Evolutionary conservation across 2,329 filamentous ascomycete species (phyloP).

Genomic region (Sporothrix curviconia): DNA sequence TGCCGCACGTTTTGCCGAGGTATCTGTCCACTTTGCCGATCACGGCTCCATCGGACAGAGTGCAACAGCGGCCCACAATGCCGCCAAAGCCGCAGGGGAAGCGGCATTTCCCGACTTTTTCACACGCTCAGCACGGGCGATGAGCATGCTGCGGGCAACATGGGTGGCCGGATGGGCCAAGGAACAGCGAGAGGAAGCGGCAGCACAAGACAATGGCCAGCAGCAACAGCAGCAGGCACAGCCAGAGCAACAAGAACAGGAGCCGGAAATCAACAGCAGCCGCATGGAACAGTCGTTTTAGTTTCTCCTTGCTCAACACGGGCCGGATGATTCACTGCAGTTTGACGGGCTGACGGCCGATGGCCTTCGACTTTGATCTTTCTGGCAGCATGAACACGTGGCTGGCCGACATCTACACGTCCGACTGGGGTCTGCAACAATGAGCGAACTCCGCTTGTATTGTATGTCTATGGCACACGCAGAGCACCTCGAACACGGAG

Average conservation of each 20-base stretch:
- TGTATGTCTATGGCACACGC: no score
- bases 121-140: not conserved
- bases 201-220: not conserved
- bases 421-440: not conserved
- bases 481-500: no score
- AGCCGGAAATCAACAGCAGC: not conserved
- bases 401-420: slow-evolving; percentile 3
- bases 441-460: no score
- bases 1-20: not conserved
- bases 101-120: not conserved
- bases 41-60: not conserved
- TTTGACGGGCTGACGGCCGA: not conserved
- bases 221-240: not conserved
- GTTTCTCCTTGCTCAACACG: not conserved
- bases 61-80: not conserved
- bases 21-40: not conserved
- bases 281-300: not conserved
- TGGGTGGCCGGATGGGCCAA: slow-evolving; percentile 4
- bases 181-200: not conserved
- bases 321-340: not conserved
- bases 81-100: not conserved
- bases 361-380: not conserved
- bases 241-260: not conserved
- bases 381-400: not conserved
- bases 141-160: not conserved